A percentile compares a stretch with the other conserved stretches of the same genome.
phyloP scores from a whole-genome alignment of 164 flowering plant species.

The Nelumbo lutea region DNA sequence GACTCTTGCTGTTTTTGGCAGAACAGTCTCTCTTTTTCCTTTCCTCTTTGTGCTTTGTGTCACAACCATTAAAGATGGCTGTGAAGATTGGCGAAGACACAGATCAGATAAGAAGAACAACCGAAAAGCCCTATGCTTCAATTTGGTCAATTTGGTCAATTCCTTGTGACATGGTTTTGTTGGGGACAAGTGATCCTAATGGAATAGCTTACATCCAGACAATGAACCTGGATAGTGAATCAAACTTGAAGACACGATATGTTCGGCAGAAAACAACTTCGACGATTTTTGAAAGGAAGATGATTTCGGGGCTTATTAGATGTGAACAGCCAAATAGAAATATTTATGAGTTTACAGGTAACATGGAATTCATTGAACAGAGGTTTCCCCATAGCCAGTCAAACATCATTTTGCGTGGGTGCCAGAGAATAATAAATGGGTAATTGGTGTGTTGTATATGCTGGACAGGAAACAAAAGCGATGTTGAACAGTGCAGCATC shows the following conservation, averaged over 20 bases:
- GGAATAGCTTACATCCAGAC: conserved; percentile 72
- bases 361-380: no score
- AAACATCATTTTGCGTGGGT: conserved; percentile 91
- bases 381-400: conserved; percentile 58
- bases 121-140: conserved; percentile 58
- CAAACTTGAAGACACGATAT: conserved; percentile 88
- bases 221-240: conserved; percentile 42
- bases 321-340: no score
- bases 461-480: conserved; percentile 97
- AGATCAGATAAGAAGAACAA: conserved; percentile 85
- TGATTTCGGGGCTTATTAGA: no score
- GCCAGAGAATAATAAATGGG: conserved; percentile 90
- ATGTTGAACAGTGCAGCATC: conserved; percentile 82
- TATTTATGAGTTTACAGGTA: no score
- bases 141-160: conserved; percentile 50
- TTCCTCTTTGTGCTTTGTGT: conserved; percentile 83
- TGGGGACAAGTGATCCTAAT: conserved; percentile 80
- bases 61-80: conserved; percentile 20
- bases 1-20: conserved; percentile 82
- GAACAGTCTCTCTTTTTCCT: conserved; percentile 32
- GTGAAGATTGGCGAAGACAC: conserved; percentile 19
- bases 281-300: no score
- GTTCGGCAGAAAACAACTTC: conserved; percentile 75
- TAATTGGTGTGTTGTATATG: conserved; percentile 89
- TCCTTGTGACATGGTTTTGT: conserved; percentile 87